Evolutionary conservation across 2,329 filamentous ascomycete genomes (phyloP).

Genomic region (Ophiostoma perfectum): DNA sequence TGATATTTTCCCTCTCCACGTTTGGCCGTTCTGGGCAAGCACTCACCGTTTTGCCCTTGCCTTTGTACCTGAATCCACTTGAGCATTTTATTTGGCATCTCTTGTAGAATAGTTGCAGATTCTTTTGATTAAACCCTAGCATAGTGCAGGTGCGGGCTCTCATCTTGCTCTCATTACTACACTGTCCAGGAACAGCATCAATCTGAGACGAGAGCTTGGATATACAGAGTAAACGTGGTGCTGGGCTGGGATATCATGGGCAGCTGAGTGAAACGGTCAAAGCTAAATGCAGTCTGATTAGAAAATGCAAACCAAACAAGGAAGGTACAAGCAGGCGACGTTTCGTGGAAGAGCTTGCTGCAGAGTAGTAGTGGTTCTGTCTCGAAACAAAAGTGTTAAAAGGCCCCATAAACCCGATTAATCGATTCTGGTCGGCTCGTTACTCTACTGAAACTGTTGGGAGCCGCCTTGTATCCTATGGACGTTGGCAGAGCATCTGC

Average conservation of each 20-base stretch:
- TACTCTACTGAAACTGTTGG: conserved; percentile 1
- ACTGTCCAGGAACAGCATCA: too few species aligned
- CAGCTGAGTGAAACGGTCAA: too few species aligned
- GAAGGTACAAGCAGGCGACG: not conserved
- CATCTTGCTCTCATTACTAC: too few species aligned
- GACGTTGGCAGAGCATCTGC: too few species aligned
- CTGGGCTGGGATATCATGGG: too few species aligned
- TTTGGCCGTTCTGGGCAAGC: not conserved
- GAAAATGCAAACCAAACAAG: too few species aligned
- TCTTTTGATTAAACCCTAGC: too few species aligned
- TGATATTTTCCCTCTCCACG: not conserved
- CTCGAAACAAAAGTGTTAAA: not conserved
- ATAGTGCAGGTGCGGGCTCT: too few species aligned
- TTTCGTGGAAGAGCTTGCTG: not conserved
- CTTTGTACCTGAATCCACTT: not conserved
- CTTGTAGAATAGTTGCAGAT: too few species aligned
- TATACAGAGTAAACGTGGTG: too few species aligned
- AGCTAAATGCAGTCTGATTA: too few species aligned
- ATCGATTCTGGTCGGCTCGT: not conserved
- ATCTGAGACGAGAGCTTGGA: too few species aligned
- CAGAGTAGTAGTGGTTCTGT: not conserved
- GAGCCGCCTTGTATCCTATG: not conserved
- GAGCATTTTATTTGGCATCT: not conserved
- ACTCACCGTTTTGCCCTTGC: not conserved
- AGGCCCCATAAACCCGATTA: not conserved